A percentile compares a stretch with the other conserved stretches of the same genome.
These are phyloP conservation scores for Tremella yokohamensis DNA, from an alignment of 768 basidiomycete species.

Conservation along the genomic window DNA sequence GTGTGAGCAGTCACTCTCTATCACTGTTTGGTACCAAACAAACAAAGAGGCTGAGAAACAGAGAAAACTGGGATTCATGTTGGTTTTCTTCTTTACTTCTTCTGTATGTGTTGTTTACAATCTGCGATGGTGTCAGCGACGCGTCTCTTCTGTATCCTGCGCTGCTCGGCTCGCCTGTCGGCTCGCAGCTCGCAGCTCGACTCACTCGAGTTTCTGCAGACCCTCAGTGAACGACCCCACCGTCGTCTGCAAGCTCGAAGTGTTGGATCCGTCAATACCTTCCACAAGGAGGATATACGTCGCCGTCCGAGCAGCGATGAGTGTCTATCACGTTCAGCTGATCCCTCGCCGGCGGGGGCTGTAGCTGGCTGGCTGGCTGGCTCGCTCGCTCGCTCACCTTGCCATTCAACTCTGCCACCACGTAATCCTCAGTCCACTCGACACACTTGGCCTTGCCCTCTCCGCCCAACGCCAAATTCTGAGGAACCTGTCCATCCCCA, in stretches of 20 bases:
- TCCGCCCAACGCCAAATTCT: slow-evolving; percentile 22
- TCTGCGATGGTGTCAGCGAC: too few species aligned
- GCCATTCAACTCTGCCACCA: slow-evolving; percentile 26
- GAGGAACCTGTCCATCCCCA: slow-evolving; percentile 26
- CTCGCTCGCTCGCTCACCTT: slow-evolving; percentile 18
- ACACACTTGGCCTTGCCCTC: slow-evolving; percentile 30
- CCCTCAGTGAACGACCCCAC: slow-evolving; percentile 30
- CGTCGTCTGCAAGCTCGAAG: slow-evolving; percentile 13
- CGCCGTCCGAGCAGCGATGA: slow-evolving; percentile 32
- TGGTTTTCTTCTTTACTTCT: too few species aligned
- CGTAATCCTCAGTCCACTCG: slow-evolving; percentile 23
- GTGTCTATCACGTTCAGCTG: slow-evolving; percentile 5
- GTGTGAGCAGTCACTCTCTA: too few species aligned
- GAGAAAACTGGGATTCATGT: too few species aligned
- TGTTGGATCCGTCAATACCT: slow-evolving; percentile 18
- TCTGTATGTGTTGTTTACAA: too few species aligned
- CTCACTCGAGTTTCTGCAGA: slow-evolving; percentile 32
- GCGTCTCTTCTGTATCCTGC: too few species aligned
- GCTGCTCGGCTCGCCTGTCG: too few species aligned
- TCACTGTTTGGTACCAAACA: too few species aligned
- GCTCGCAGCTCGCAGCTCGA: too few species aligned
- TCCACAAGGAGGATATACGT: slow-evolving; percentile 29
- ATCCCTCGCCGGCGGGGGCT: too few species aligned
- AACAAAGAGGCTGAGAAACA: too few species aligned
- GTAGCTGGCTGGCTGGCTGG: background rate